Percentiles rank a stretch among this genome's conserved stretches.
Evolutionary conservation across 495 filamentous ascomycete genomes (phyloP).

Genomic region (Podospora conica): DNA sequence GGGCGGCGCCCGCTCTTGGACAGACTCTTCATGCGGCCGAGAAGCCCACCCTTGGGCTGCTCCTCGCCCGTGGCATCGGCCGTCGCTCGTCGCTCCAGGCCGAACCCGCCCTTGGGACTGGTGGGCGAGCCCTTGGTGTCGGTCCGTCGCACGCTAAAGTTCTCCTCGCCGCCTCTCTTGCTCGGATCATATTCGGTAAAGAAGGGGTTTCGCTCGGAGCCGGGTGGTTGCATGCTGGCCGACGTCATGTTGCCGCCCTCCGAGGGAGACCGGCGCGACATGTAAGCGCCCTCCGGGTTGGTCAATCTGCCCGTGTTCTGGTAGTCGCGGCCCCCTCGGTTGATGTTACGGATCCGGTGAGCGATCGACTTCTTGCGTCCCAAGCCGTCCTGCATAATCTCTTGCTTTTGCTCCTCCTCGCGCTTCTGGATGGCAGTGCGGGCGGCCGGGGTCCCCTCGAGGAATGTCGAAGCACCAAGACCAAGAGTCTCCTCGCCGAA

Average conservation of each 20-base stretch:
- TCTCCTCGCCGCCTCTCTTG: conserved; percentile 36
- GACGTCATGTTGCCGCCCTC: conserved; percentile 56
- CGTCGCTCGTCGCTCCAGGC: conserved; percentile 63
- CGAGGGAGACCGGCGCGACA: conserved; percentile 36
- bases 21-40: conserved; percentile 83
- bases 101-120: conserved; percentile 50
- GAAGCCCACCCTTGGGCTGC: conserved; percentile 57
- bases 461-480: conserved; percentile 88
- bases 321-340: conserved; percentile 45
- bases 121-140: conserved; percentile 49
- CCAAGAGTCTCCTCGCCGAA: conserved; percentile 80
- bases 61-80: conserved; percentile 51
- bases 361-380: conserved; percentile 90
- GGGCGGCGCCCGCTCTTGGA: conserved; percentile 49
- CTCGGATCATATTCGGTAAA: conserved; percentile 71
- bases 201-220: conserved; percentile 68
- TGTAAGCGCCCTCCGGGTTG: conserved; percentile 41
- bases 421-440: conserved; percentile 73
- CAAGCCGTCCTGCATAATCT: conserved; percentile 54
- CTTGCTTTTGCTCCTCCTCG: conserved; percentile 57
- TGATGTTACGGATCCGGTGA: conserved; percentile 71
- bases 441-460: conserved; percentile 89
- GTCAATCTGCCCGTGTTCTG: conserved; percentile 47
- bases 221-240: conserved; percentile 64
- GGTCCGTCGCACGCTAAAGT: conserved; percentile 35